Base-by-base conservation (phyloP, 495 filamentous ascomycete species). In the Hypomontagnella monticulosa region DNA sequence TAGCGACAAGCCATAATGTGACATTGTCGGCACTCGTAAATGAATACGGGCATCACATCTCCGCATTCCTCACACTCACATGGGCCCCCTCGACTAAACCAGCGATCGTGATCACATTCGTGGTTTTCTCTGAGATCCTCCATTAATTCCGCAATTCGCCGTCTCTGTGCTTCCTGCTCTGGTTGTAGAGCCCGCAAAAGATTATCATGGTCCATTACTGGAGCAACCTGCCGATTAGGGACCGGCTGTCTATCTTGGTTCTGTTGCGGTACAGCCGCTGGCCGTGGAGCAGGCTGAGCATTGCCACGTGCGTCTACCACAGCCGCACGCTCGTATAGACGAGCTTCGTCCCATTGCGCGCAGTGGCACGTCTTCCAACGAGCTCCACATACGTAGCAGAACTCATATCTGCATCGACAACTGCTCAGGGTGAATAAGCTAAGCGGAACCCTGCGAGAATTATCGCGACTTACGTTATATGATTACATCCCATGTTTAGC, bases 401-500 rank as follows among this genome's bases (percentile, higher is more conserved):
- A 88, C 49, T 87, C 60, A 2, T 79, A 77, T 6, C 74, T 69
- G 55, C 86, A 89, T 18, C 47, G 70, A 63, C 85, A 88, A 5
- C 81, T 85, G 62, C 56, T 40, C 7, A 55, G 36, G 7, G 19
- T 71, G 4, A 71, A 47, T 37, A 58, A 20, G 37, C 14, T 30
- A n/a, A 4, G n/a, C 10, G n/a, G 7, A 0, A n/a, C 9, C 10
- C 12, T 32, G 7, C 10, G 42, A 44, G 8, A 7, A 4, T 12
- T 9, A 0, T 20, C 37, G 5, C 2, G 9, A 53, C 69, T 67
- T 83, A 94, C 53, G 87, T 92, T 83, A 93, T 93, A 66, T 93
- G 91, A 70, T 91, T 91, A 73, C 90, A 92, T 46, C 91, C 91
- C 54, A 87, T 84, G 63, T 87, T 86, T 36, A 91, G 77, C 70